These are phyloP conservation scores for Penicillium canariense DNA, from an alignment of 495 filamentous ascomycete species.

Conservation along the genomic window DNA sequence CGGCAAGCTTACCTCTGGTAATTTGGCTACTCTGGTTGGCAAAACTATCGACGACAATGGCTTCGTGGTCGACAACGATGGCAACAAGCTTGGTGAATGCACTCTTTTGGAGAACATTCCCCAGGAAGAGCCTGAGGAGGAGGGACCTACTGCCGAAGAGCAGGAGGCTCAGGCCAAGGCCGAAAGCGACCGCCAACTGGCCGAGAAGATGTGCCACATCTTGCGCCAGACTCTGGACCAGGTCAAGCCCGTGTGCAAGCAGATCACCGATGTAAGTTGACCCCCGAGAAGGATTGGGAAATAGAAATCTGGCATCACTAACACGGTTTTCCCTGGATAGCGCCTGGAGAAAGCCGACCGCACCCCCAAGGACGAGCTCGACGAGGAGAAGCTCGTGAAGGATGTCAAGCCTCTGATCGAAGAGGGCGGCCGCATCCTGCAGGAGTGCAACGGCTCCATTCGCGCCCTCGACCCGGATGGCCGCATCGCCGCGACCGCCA, in stretches of 20 bases:
- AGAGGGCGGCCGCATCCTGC: conserved; percentile 74
- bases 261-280: conserved; percentile 71
- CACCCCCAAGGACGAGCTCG: conserved; percentile 84
- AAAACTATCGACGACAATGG: conserved; percentile 84
- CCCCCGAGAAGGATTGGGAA: not conserved
- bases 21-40: conserved; percentile 66
- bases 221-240: conserved; percentile 77
- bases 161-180: conserved; percentile 54
- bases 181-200: conserved; percentile 71
- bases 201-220: conserved; percentile 71
- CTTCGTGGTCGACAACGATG: conserved; percentile 79
- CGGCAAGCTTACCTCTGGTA: conserved; percentile 73
- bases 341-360: conserved; percentile 76
- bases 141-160: conserved; percentile 44
- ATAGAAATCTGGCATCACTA: conserved; percentile 15
- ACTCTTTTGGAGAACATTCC: conserved; percentile 74
- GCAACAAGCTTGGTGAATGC: conserved; percentile 75
- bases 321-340: conserved; percentile 36
- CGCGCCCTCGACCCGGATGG: conserved; percentile 90
- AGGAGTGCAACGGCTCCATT: conserved; percentile 86
- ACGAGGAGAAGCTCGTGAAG: conserved; percentile 85
- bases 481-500: conserved; percentile 78
- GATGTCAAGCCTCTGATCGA: conserved; percentile 85
- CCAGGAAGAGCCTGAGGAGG: conserved; percentile 40
- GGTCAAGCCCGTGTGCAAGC: conserved; percentile 79